Evolutionary conservation across 1,284 basidiomycete genomes (phyloP).

Genomic region (Boletellus dicymbophilus): DNA sequence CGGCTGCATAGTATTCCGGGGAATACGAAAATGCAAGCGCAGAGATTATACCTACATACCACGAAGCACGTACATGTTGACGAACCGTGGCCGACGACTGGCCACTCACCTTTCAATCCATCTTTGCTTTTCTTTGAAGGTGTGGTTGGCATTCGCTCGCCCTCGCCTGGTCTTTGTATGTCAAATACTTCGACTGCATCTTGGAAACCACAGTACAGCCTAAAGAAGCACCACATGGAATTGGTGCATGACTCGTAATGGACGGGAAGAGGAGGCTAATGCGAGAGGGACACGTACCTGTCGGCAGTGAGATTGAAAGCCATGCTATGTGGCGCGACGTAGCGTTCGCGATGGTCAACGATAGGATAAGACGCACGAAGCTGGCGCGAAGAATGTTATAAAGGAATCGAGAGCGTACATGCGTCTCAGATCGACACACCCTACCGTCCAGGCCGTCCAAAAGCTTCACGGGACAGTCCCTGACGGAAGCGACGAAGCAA

Average conservation of each 20-base stretch:
- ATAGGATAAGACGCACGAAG: constrained; percentile 85
- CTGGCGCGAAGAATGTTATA: not conserved
- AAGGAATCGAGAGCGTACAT: not conserved
- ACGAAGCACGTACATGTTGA: too few species aligned
- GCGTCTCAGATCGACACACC: constrained; percentile 43
- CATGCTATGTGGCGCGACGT: constrained; percentile 82
- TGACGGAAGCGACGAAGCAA: constrained; percentile 80
- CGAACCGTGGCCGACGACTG: not conserved
- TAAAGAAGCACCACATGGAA: constrained; percentile 40
- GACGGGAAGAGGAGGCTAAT: too few species aligned
- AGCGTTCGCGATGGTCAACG: constrained; percentile 87
- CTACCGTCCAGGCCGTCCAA: constrained; percentile 77
- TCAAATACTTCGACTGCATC: constrained; percentile 91
- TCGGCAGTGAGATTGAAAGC: constrained; percentile 72
- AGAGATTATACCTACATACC: constrained; percentile 76
- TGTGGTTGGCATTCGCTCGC: constrained; percentile 73
- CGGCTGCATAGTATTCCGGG: constrained; percentile 72
- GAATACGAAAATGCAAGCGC: constrained; percentile 74
- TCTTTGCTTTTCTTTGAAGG: constrained; percentile 79
- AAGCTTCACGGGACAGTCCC: constrained; percentile 81
- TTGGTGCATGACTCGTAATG: too few species aligned
- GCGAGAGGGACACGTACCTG: constrained; percentile 50
- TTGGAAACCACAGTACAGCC: constrained; percentile 89
- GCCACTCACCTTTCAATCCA: constrained; percentile 74
- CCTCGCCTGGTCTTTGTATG: constrained; percentile 69